phyloP scores from a whole-genome alignment of 768 basidiomycete species.

The Favolaschia claudopus region DNA sequence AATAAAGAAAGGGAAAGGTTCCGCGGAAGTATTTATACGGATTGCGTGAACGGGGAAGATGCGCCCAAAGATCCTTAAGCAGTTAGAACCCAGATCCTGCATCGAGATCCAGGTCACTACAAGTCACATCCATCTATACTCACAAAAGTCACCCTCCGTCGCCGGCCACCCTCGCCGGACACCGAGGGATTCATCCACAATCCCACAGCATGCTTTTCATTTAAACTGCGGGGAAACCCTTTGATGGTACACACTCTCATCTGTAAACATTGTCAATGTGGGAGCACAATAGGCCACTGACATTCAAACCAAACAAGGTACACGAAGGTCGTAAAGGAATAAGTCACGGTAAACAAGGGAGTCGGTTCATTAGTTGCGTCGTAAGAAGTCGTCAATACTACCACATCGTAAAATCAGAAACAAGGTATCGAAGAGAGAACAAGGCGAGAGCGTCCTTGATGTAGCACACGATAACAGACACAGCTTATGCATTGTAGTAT shows the following conservation, averaged over 20 bases:
- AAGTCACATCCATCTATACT: neutral
- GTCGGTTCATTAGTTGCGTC: conserved; percentile 38
- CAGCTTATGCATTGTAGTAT: conserved; percentile 60
- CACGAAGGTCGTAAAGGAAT: conserved; percentile 29
- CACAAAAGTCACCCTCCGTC: neutral
- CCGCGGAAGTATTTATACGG: conserved; percentile 30
- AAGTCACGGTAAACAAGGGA: conserved; percentile 37
- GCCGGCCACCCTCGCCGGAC: conserved; percentile 10
- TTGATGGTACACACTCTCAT: too few species aligned
- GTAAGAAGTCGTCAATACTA: conserved; percentile 21
- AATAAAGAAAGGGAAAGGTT: conserved; percentile 33
- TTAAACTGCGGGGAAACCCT: conserved; percentile 8
- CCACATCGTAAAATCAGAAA: conserved; percentile 35
- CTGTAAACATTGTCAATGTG: too few species aligned
- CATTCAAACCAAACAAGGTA: conserved; percentile 32
- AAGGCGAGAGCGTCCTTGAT: conserved; percentile 36
- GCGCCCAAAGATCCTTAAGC: conserved; percentile 8
- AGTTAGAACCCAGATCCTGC: conserved; percentile 6
- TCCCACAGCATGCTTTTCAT: conserved; percentile 27
- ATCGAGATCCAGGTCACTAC: neutral
- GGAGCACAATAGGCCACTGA: too few species aligned
- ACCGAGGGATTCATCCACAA: conserved; percentile 22
- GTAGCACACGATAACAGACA: conserved; percentile 23
- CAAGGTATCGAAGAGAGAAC: conserved; percentile 36
- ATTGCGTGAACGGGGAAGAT: conserved; percentile 2